Percentiles rank a stretch among this genome's conserved stretches.
Evolutionary conservation across 2,329 filamentous ascomycete species (phyloP).

Genomic region (Exophiala alcalophila): DNA sequence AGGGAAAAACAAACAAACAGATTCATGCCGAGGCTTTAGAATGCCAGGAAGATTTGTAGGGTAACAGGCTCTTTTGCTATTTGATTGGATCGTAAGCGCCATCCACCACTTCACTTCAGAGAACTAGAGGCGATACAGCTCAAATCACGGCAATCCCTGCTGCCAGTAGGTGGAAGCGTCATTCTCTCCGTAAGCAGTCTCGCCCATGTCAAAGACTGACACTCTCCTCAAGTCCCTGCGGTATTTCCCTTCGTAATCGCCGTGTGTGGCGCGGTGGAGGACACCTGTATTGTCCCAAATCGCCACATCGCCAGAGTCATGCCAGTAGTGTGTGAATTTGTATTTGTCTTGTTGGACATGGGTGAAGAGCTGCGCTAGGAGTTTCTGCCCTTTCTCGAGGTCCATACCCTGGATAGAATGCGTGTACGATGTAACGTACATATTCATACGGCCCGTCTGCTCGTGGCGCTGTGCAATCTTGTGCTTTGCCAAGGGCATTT

Average conservation of each 20-base stretch:
- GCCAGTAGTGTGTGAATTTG: conserved; percentile 2
- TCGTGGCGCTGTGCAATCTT: conserved; percentile 11
- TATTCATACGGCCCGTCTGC: conserved; percentile 2
- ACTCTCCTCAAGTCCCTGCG: conserved; percentile 8
- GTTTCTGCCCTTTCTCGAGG: conserved; percentile 1
- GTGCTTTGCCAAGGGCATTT: conserved; percentile 2
- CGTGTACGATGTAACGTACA: conserved; percentile 8
- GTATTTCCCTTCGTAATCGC: conserved; percentile 4
- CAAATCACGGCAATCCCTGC: conserved; percentile 4
- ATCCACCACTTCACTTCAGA: no score
- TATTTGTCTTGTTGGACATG: conserved; percentile 7
- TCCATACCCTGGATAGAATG: conserved; percentile 8
- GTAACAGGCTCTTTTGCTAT: no score
- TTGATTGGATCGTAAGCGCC: no score
- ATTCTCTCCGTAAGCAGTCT: conserved; percentile 7
- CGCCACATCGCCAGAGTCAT: not conserved
- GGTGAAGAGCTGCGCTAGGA: conserved; percentile 2
- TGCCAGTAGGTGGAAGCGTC: conserved; percentile 5
- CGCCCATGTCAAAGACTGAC: conserved; percentile 4
- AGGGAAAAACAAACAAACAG: no score
- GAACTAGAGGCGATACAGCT: not conserved
- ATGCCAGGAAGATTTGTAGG: no score
- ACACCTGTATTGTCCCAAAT: conserved; percentile 15
- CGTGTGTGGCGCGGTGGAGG: conserved; percentile 5
- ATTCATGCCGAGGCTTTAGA: no score